phyloP scores from a whole-genome alignment of 805 yeast genomes.

The Ogataea saltuana region DNA sequence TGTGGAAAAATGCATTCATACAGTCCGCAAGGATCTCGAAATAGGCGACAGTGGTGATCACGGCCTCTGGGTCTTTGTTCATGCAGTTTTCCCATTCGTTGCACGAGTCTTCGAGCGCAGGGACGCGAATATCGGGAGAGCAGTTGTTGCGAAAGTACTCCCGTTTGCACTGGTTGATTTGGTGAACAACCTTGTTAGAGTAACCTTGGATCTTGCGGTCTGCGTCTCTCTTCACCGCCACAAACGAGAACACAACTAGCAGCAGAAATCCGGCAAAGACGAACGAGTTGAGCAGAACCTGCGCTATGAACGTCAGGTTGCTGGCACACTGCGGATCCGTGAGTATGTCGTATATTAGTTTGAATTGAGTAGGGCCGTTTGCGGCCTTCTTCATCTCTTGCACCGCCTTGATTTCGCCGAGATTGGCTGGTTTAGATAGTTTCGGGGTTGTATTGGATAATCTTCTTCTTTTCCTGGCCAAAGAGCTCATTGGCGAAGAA shows the following conservation, averaged over 20 bases:
- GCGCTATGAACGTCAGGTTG: conserved; percentile 30
- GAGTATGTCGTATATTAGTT: conserved; percentile 18
- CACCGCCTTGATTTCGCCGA: background rate
- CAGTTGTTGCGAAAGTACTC: conserved; percentile 77
- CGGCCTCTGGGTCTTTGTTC: conserved; percentile 67
- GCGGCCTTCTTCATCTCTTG: background rate
- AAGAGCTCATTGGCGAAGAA: conserved; percentile 12
- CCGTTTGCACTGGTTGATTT: conserved; percentile 66
- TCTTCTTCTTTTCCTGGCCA: conserved; percentile 24
- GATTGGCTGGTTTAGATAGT: background rate
- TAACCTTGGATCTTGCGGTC: conserved; percentile 65
- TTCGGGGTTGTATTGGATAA: conserved; percentile 4
- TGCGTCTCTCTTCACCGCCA: conserved; percentile 53
- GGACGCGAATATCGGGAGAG: conserved; percentile 60
- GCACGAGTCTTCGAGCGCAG: conserved; percentile 73
- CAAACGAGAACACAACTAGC: conserved; percentile 23
- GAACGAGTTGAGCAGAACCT: conserved; percentile 29
- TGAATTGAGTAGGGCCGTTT: conserved; percentile 3
- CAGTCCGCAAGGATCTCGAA: conserved; percentile 38
- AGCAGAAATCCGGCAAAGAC: conserved; percentile 24
- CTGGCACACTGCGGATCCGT: conserved; percentile 31
- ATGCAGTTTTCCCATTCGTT: conserved; percentile 78
- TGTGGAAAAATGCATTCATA: conserved; percentile 36
- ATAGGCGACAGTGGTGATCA: conserved; percentile 35
- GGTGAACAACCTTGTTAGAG: conserved; percentile 57